Evolutionary conservation across 2,329 filamentous ascomycete genomes (phyloP).

Genomic region (Fusarium xylarioides): DNA sequence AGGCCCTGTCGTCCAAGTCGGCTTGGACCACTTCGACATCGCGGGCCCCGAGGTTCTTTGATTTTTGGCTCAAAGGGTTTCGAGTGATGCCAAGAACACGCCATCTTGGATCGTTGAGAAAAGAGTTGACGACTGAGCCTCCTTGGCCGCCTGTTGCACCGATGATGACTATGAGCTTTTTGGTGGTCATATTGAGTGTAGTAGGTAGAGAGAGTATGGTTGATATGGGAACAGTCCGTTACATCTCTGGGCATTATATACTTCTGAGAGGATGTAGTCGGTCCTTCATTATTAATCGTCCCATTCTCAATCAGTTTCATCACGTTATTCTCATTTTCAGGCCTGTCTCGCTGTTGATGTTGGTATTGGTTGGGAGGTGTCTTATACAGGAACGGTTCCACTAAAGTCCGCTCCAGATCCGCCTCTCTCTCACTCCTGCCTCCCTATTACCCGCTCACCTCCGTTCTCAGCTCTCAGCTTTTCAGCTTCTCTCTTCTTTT

Average conservation of each 20-base stretch:
- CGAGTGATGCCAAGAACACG: constrained; percentile 8
- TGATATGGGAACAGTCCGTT: not conserved
- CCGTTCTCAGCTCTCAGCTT: not conserved
- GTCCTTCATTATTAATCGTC: not conserved
- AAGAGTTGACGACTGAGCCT: not conserved
- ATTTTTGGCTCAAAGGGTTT: not conserved
- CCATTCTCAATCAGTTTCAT: too few relatives aligned
- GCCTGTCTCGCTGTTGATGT: not conserved
- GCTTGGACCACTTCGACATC: constrained; percentile 7
- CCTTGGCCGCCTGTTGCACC: constrained; percentile 8
- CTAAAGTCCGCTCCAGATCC: not conserved
- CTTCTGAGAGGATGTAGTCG: not conserved
- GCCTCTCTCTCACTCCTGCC: not conserved
- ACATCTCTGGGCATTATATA: not conserved
- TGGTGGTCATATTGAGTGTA: not conserved
- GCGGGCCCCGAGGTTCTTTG: not conserved
- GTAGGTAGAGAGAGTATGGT: not conserved
- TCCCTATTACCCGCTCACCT: not conserved
- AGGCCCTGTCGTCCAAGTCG: not conserved
- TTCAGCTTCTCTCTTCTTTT: not conserved
- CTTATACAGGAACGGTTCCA: not conserved
- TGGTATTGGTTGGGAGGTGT: not conserved
- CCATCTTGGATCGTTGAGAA: not conserved
- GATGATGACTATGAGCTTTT: constrained; percentile 1
- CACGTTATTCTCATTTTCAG: not conserved